These are phyloP conservation scores for Phytopythium vexans DNA, from an alignment of 352 stramenopile genomes.

Conservation along the genomic window DNA sequence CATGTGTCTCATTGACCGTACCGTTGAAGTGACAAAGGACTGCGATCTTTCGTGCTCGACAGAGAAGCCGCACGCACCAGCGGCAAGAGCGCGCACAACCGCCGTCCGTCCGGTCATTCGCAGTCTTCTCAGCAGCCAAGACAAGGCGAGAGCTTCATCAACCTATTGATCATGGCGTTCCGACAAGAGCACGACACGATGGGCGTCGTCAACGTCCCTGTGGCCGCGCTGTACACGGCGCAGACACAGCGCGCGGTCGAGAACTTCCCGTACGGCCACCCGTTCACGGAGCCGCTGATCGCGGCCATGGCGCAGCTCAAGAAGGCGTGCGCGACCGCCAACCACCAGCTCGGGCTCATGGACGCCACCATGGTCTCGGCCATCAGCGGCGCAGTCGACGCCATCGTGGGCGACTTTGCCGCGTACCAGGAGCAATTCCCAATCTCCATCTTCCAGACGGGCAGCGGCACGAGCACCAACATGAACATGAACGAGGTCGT, in stretches of 20 bases:
- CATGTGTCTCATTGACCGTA: too few relatives aligned
- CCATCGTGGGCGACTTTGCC: constrained; percentile 27
- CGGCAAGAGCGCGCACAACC: too few relatives aligned
- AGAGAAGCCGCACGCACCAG: too few relatives aligned
- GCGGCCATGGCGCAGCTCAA: constrained; percentile 45
- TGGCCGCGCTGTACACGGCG: constrained; percentile 44
- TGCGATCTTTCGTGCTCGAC: too few relatives aligned
- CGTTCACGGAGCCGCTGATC: constrained; percentile 37
- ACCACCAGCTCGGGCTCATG: constrained; percentile 38
- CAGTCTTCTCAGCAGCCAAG: too few relatives aligned
- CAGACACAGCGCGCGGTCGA: constrained; percentile 51
- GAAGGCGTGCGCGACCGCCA: constrained; percentile 40
- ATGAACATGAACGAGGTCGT: constrained; percentile 99
- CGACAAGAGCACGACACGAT: constrained; percentile 53
- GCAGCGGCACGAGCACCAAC: constrained; percentile 96
- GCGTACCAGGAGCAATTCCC: constrained; percentile 41
- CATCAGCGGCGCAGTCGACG: constrained; percentile 33
- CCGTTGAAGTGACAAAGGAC: too few relatives aligned
- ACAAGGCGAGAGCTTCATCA: too few relatives aligned
- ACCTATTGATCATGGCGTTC: too few relatives aligned
- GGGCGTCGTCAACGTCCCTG: constrained; percentile 45
- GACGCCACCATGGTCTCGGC: constrained; percentile 26
- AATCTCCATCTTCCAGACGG: constrained; percentile 86
- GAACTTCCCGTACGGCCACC: constrained; percentile 50
- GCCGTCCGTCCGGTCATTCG: too few relatives aligned